Percentiles rank a stretch among this genome's conserved stretches.
These are phyloP conservation scores for Komagataella populi DNA, from an alignment of 805 yeast genomes.

Conservation along the genomic window DNA sequence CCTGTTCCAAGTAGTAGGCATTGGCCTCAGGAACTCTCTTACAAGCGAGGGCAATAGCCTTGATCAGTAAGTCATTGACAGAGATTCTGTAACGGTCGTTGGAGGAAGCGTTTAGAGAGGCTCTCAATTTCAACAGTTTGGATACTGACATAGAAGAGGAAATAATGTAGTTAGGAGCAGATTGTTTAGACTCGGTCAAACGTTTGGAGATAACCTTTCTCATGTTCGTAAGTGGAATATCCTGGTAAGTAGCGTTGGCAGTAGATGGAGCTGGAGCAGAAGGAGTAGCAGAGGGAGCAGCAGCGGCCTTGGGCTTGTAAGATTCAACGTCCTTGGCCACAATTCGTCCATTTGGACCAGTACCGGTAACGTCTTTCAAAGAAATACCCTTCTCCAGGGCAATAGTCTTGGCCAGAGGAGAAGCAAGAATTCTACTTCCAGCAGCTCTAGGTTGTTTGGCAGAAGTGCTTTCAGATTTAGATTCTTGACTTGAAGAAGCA, in stretches of 20 bases:
- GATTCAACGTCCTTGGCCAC: slow-evolving; percentile 81
- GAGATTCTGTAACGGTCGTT: slow-evolving; percentile 85
- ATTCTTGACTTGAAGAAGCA: slow-evolving; percentile 13
- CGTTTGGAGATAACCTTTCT: slow-evolving; percentile 89
- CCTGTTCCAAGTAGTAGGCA: slow-evolving; percentile 82
- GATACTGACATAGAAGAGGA: slow-evolving; percentile 78
- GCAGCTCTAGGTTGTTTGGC: slow-evolving; percentile 29
- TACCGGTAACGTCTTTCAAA: slow-evolving; percentile 71
- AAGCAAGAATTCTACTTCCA: slow-evolving; percentile 72
- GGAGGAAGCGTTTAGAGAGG: slow-evolving; percentile 72
- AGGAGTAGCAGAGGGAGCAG: slow-evolving; percentile 28
- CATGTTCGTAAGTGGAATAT: slow-evolving; percentile 81
- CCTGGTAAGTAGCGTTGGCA: slow-evolving; percentile 53
- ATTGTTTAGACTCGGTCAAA: slow-evolving; percentile 71
- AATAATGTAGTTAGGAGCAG: slow-evolving; percentile 85
- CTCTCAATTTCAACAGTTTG: slow-evolving; percentile 85
- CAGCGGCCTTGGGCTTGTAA: slow-evolving; percentile 33
- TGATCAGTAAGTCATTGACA: slow-evolving; percentile 85
- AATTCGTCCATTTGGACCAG: slow-evolving; percentile 95
- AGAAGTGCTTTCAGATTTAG: slow-evolving; percentile 22
- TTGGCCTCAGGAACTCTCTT: slow-evolving; percentile 87
- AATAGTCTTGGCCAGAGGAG: slow-evolving; percentile 87
- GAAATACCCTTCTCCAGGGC: slow-evolving; percentile 90
- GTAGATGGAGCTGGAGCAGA: slow-evolving; percentile 30
- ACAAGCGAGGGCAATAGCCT: slow-evolving; percentile 87